phyloP scores from a whole-genome alignment of 192 early-diverging fungal species.

The Chytriomyces sp. region DNA sequence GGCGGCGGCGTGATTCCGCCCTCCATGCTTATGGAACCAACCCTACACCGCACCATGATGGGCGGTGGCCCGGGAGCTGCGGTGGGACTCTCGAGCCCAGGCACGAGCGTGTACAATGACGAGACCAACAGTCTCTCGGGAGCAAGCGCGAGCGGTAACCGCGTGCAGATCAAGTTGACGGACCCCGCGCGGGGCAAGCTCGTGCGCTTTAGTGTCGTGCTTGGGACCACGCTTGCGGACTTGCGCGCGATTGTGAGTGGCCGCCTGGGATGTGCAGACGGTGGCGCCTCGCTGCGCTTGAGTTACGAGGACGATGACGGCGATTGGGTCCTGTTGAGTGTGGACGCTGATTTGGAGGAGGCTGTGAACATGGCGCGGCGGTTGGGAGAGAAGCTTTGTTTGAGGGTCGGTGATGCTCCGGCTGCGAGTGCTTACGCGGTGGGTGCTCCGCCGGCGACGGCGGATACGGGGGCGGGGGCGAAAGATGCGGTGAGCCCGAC shows the following conservation, averaged over 20 bases:
- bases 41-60: too few relatives aligned
- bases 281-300: conserved; percentile 3
- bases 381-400: conserved; percentile 56
- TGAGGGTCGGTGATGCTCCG: conserved; percentile 66
- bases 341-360: conserved; percentile 81
- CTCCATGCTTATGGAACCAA: too few relatives aligned
- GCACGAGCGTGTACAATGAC: not conserved
- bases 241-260: not conserved
- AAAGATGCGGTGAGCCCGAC: not conserved
- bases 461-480: not conserved
- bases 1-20: too few relatives aligned
- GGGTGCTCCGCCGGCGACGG: not conserved
- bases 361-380: conserved; percentile 80
- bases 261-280: not conserved
- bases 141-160: too few relatives aligned
- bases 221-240: not conserved
- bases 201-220: conserved; percentile 34
- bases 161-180: conserved; percentile 37
- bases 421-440: not conserved
- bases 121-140: too few relatives aligned
- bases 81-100: not conserved
- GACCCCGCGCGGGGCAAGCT: conserved; percentile 27
- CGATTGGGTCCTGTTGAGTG: conserved; percentile 82
- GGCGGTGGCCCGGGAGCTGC: too few relatives aligned
- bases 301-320: conserved; percentile 92